Conservation (phyloP, 1,284 basidiomycete genomes). For the Sporisorium exsertum region DNA sequence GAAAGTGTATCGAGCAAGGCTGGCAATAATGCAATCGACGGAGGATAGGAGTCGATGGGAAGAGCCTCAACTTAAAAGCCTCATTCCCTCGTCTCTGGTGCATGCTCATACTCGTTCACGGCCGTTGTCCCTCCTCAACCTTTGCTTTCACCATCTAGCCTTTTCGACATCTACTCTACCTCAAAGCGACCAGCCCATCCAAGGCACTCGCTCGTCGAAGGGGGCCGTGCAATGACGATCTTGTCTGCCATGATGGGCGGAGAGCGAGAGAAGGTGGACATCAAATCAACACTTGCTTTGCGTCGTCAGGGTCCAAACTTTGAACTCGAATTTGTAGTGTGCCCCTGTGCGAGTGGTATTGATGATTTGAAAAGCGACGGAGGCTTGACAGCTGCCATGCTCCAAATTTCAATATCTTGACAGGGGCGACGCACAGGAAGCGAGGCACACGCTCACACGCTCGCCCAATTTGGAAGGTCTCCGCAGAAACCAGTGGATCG, state of each 20-base stretch:
- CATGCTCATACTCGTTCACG: not conserved
- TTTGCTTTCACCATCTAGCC: no score
- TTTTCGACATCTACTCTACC: no score
- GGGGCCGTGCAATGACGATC: not conserved
- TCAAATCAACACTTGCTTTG: not conserved
- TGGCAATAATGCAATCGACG: not conserved
- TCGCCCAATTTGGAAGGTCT: not conserved
- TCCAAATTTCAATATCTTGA: not conserved
- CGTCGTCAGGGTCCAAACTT: slow-evolving; percentile 1
- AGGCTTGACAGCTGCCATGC: slow-evolving; percentile 4
- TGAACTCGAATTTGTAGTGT: not conserved
- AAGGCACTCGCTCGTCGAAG: no score
- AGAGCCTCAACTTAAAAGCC: no score
- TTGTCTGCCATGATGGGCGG: not conserved
- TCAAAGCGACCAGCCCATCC: no score
- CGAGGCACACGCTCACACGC: not conserved
- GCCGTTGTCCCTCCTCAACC: no score
- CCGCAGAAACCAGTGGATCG: not conserved
- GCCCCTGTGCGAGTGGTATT: slow-evolving; percentile 4
- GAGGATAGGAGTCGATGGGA: slow-evolving; percentile 33
- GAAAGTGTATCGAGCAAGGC: not conserved
- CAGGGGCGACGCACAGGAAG: slow-evolving; percentile 3
- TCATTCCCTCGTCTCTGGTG: not conserved
- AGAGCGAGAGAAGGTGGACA: not conserved
- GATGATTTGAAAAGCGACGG: not conserved